Evolutionary conservation across 768 basidiomycete genomes (phyloP).

Genomic region (Russula dissimulans): DNA sequence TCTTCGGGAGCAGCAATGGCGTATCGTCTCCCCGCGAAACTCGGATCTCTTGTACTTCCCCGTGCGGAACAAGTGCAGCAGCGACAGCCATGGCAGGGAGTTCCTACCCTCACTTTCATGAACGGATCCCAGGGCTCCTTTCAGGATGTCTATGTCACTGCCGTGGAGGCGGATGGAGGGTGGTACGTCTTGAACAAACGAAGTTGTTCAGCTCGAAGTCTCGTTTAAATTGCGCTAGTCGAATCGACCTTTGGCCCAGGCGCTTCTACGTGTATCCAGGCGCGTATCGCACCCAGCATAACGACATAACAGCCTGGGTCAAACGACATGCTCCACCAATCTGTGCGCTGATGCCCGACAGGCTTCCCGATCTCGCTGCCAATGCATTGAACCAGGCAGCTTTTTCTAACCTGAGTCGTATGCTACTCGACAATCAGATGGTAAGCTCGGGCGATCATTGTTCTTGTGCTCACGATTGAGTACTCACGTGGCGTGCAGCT

Average conservation of each 20-base stretch:
- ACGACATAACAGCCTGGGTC: conserved; percentile 45
- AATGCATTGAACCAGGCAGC: conserved; percentile 43
- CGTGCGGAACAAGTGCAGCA: conserved; percentile 37
- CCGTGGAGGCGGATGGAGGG: conserved; percentile 64
- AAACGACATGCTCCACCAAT: conserved; percentile 36
- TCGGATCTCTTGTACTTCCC: conserved; percentile 49
- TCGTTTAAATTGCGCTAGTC: conserved; percentile 25
- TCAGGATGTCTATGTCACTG: conserved; percentile 49
- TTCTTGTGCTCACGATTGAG: too few species aligned
- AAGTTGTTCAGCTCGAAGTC: neutral
- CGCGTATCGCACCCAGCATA: conserved; percentile 34
- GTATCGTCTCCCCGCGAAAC: conserved; percentile 53
- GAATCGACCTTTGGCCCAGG: conserved; percentile 48
- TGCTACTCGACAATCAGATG: conserved; percentile 43
- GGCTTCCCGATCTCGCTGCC: conserved; percentile 39
- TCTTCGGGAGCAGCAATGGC: conserved; percentile 32
- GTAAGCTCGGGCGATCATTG: conserved; percentile 29
- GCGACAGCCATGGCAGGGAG: conserved; percentile 49
- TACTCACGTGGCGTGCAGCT: neutral
- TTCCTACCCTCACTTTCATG: conserved; percentile 42
- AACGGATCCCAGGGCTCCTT: conserved; percentile 34
- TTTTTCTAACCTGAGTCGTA: conserved; percentile 46
- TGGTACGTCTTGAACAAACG: conserved; percentile 37
- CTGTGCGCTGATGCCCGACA: conserved; percentile 60
- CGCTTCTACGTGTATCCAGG: conserved; percentile 35